phyloP scores from a whole-genome alignment of 2,329 filamentous ascomycete species.

The Cladosporium colombiae region DNA sequence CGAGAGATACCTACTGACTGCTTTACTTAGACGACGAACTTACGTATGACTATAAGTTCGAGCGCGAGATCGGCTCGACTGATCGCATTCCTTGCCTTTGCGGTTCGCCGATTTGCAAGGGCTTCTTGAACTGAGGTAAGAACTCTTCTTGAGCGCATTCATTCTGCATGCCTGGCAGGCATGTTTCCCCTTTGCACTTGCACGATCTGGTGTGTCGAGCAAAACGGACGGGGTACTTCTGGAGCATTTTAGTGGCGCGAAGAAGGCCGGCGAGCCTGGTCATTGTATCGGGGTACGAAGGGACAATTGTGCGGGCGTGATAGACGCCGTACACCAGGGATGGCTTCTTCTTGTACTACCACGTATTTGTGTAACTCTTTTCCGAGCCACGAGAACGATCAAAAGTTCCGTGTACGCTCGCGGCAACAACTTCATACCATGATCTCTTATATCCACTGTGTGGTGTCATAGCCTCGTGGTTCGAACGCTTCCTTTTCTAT shows the following conservation, averaged over 20 bases:
- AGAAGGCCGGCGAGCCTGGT: neutral
- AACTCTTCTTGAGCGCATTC: neutral
- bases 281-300: neutral
- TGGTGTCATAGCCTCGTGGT: neutral
- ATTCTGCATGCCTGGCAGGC: neutral
- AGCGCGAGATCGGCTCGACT: conserved; percentile 90
- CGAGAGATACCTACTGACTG: neutral
- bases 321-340: neutral
- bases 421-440: neutral
- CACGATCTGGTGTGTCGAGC: neutral
- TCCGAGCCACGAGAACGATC: neutral
- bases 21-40: conserved; percentile 80
- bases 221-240: neutral
- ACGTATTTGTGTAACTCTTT: conserved; percentile 2
- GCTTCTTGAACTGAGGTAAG: conserved; percentile 79
- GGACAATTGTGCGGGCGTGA: neutral
- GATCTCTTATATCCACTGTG: neutral
- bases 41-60: conserved; percentile 99
- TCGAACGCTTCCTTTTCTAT: neutral
- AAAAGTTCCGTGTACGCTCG: neutral
- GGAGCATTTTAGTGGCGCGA: neutral
- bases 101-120: conserved; percentile 94
- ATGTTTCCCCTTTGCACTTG: neutral
- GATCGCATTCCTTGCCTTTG: conserved; percentile 98
- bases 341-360: neutral